phyloP scores from a whole-genome alignment of 2,329 filamentous ascomycete genomes.

The Fusarium luffae region DNA sequence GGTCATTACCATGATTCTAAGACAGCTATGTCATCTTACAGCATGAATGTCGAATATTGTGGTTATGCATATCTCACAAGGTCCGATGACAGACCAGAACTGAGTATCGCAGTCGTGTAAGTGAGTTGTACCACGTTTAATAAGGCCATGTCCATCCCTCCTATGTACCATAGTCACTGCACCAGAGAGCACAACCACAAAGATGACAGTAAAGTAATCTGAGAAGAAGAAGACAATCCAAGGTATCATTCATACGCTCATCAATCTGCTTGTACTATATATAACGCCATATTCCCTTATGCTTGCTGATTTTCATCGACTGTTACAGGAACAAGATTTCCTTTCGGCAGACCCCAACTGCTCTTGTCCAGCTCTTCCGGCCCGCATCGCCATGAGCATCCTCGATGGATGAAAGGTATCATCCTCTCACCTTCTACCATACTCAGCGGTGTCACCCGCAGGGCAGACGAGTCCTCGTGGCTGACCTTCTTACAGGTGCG shows the following conservation, averaged over 20 bases:
- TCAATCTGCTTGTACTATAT: constrained; percentile 27
- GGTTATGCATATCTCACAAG: not conserved
- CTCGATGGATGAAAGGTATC: constrained; percentile 60
- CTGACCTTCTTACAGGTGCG: constrained; percentile 29
- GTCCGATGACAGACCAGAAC: not conserved
- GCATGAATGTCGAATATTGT: not conserved
- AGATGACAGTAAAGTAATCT: too few relatives aligned
- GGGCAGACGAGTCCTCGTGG: constrained; percentile 10
- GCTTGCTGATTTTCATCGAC: constrained; percentile 8
- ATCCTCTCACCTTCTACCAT: constrained; percentile 50
- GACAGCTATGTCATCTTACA: not conserved
- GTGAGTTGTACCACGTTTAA: too few relatives aligned
- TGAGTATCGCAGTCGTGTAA: not conserved
- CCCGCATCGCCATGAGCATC: constrained; percentile 63
- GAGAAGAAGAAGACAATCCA: not conserved
- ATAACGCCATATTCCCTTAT: constrained; percentile 22
- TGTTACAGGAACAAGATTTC: constrained; percentile 24
- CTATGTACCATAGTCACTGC: too few relatives aligned
- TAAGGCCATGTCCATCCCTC: too few relatives aligned
- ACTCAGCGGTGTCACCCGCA: constrained; percentile 45
- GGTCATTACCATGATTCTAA: not conserved
- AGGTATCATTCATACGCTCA: constrained; percentile 24
- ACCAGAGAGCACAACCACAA: too few relatives aligned
- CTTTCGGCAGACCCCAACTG: constrained; percentile 39
- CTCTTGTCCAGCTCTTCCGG: constrained; percentile 43